phyloP scores from a whole-genome alignment of 2,329 filamentous ascomycete genomes.

The Graphilbum ipis-grandicollis region DNA sequence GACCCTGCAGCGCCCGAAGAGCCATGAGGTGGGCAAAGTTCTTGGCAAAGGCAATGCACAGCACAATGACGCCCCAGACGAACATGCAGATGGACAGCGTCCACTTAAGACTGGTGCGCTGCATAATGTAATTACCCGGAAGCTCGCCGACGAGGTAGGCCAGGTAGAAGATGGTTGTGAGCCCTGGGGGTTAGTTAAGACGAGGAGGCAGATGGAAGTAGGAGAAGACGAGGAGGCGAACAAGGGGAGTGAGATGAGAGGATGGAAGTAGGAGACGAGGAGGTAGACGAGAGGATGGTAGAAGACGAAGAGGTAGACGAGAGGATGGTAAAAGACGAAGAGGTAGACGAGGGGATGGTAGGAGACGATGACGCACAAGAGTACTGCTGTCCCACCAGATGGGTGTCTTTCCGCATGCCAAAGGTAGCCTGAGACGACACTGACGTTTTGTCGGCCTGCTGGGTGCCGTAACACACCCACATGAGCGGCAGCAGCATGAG shows the following conservation, averaged over 20 bases:
- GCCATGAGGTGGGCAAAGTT: slow-evolving; percentile 20
- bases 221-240: not conserved
- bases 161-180: slow-evolving; percentile 20
- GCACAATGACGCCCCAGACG: slow-evolving; percentile 16
- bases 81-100: slow-evolving; percentile 14
- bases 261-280: not conserved
- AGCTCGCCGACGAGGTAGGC: slow-evolving; percentile 16
- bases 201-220: no score
- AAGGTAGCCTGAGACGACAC: slow-evolving; percentile 21
- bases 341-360: slow-evolving; percentile 11
- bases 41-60: slow-evolving; percentile 19
- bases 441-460: slow-evolving; percentile 29
- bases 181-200: slow-evolving; percentile 4
- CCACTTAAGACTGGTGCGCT: slow-evolving; percentile 12
- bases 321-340: no score
- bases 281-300: slow-evolving; percentile 11
- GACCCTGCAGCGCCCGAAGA: slow-evolving; percentile 18
- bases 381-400: slow-evolving; percentile 12
- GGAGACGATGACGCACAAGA: not conserved
- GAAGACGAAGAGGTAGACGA: no score
- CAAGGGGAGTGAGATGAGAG: not conserved
- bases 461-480: slow-evolving; percentile 25
- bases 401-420: slow-evolving; percentile 16
- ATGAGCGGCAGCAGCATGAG: slow-evolving; percentile 19
- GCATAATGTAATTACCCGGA: slow-evolving; percentile 15